Evolutionary conservation across 306 rosid genomes (phyloP).

Genomic region (Fragaria iinumae): DNA sequence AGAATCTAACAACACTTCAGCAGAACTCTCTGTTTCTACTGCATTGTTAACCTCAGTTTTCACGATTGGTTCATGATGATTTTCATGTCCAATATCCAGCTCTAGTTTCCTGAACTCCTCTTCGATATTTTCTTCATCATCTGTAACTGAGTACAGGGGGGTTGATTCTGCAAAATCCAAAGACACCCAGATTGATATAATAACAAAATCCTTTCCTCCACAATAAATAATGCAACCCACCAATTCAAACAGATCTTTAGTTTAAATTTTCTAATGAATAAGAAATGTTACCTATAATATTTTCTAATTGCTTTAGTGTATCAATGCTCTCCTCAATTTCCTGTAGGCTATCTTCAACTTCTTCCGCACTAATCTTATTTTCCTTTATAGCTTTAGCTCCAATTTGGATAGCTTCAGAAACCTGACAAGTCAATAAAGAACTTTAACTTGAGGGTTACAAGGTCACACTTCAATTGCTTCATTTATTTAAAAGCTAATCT

Average conservation of each 20-base stretch:
- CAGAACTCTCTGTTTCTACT: constrained; percentile 27
- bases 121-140: constrained; percentile 66
- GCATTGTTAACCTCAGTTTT: constrained; percentile 18
- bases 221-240: constrained; percentile 9
- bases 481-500: constrained; percentile 2
- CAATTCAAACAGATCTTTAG: constrained; percentile 17
- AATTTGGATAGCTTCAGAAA: constrained; percentile 82
- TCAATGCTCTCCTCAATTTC: constrained; percentile 81
- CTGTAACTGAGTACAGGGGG: constrained; percentile 38
- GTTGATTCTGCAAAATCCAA: constrained; percentile 50
- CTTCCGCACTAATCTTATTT: constrained; percentile 61
- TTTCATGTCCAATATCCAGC: constrained; percentile 43
- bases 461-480: constrained; percentile 5
- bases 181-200: constrained; percentile 9
- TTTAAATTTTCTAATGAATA: constrained; percentile 7
- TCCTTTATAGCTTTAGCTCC: constrained; percentile 83
- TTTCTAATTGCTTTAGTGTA: constrained; percentile 72
- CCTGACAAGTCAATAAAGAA: constrained; percentile 42
- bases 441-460: constrained; percentile 2
- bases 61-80: constrained; percentile 21
- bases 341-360: constrained; percentile 65
- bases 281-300: constrained; percentile 55
- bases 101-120: constrained; percentile 74
- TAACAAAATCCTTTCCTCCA: constrained; percentile 3
- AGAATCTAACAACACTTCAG: constrained; percentile 42